These are phyloP conservation scores for Heracleum sosnowskyi DNA, from an alignment of 129 eudicot species.

Conservation along the genomic window DNA sequence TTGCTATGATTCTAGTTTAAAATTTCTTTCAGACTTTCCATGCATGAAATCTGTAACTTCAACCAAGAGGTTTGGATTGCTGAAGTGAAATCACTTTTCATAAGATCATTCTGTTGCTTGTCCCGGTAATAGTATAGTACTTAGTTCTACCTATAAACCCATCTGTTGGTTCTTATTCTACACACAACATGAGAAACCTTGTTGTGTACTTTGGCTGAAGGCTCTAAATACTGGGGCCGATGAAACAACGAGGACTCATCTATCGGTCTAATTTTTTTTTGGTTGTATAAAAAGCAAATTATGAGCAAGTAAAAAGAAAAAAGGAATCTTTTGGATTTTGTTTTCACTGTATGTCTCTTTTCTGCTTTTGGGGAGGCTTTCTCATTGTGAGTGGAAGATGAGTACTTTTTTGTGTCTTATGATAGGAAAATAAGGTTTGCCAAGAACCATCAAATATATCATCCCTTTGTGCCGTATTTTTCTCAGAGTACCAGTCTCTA, in stretches of 20 bases:
- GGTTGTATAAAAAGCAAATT: not conserved
- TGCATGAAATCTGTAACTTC: not conserved
- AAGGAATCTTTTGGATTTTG: not conserved
- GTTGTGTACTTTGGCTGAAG: slow-evolving; percentile 1
- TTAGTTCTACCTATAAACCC: not conserved
- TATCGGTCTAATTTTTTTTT: not conserved
- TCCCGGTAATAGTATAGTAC: not conserved
- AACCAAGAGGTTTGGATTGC: not conserved
- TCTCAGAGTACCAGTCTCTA: not conserved
- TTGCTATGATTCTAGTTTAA: not conserved
- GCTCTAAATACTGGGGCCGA: no score
- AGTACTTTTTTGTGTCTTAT: not conserved
- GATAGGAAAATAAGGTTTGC: not conserved
- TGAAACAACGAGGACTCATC: not conserved
- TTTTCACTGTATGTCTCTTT: not conserved
- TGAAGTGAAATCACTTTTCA: not conserved
- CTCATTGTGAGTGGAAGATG: not conserved
- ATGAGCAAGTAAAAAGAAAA: not conserved
- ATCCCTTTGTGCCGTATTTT: not conserved
- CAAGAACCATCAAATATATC: not conserved
- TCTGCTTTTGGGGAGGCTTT: not conserved
- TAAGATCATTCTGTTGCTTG: not conserved
- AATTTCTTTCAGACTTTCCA: not conserved
- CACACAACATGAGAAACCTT: not conserved
- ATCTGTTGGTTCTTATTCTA: not conserved